Base-by-base conservation (phyloP, 2,329 filamentous ascomycete genomes). In the Hypoxylon sp. region DNA sequence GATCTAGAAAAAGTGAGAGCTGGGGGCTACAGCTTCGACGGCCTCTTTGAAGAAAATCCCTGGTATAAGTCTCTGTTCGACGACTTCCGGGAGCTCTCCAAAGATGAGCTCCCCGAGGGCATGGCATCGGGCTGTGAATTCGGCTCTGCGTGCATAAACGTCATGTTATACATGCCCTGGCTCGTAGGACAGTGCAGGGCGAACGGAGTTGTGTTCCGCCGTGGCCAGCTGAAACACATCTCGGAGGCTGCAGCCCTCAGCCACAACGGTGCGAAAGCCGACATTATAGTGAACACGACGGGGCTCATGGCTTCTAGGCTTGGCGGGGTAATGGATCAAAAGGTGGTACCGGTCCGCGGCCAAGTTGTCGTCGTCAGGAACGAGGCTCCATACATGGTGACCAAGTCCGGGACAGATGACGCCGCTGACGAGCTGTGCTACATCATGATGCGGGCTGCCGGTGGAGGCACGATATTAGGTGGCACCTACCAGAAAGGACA, bases 121-220 rank as follows among this genome's bases (percentile, higher is more conserved):
- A 87, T 91, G 58, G 90, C 94, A 67, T 91, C 91, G 10, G 94
- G 90, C 24, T 92, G 88, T 55, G 84, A 86, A 61, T 97, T 96
- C 79, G 93, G 88, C 6, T 95, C 92, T 0, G 90, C 97, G 44
- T 98, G 94, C 81, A 95, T 98, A 79, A 98, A 98, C 81, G 93
- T 93, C 0, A 89, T 92, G 46, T 81, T 98, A 64, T 98, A 98
- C 81, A 88, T 98, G 1, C 89, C 93, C 3, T 98, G 92, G 89
- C 89, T 98, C 0, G 83, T 92, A 0, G 92, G 92, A 0, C 91
- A 96, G 81, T 97, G 93, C 78, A 85, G 92, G 29, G 89, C 88
- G 73, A 88, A 89, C 63, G 92, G 93, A 29, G 91, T 92, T 5
- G 83, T 88, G 0, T 83, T 95, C 75, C 87, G 88, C 74, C 87